Conservation (phyloP, 164 flowering plant genomes). For the Amborella trichopoda region DNA sequence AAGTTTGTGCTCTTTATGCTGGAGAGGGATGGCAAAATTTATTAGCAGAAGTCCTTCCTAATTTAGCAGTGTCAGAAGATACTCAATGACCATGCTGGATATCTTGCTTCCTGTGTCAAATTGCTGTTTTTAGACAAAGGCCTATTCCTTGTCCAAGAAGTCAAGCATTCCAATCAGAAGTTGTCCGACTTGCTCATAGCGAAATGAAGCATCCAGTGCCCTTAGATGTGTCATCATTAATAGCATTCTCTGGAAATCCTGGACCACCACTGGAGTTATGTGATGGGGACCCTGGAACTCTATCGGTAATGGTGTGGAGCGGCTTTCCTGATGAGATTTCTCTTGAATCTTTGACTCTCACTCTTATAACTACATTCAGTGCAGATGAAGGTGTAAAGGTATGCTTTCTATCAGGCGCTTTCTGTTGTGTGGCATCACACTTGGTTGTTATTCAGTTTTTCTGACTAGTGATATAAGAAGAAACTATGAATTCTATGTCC, state of each 20-base stretch:
- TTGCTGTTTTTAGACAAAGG: conserved; percentile 79
- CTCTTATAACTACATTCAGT: conserved; percentile 60
- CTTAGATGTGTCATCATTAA: conserved; percentile 85
- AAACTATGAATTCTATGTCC: too few species aligned
- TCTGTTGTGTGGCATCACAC: too few species aligned
- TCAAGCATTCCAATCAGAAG: conserved; percentile 86
- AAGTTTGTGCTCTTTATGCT: conserved; percentile 96
- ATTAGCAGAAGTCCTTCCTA: conserved; percentile 92
- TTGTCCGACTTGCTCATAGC: conserved; percentile 83
- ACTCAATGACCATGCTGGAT: conserved; percentile 91
- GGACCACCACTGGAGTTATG: conserved; percentile 85
- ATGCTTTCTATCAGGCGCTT: conserved; percentile 4
- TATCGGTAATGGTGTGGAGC: conserved; percentile 91
- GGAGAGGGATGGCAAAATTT: conserved; percentile 99
- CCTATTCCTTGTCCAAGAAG: conserved; percentile 69
- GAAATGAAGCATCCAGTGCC: conserved; percentile 96
- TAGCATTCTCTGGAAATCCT: conserved; percentile 88
- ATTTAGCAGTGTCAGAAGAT: conserved; percentile 92
- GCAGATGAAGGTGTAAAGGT: conserved; percentile 95
- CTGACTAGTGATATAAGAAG: too few species aligned
- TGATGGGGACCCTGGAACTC: conserved; percentile 92
- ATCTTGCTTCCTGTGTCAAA: conserved; percentile 89
- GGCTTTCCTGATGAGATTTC: conserved; percentile 98
- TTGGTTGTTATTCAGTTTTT: too few species aligned
- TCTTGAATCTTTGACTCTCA: conserved; percentile 81